Evolutionary conservation across 768 basidiomycete species (phyloP).

Genomic region (Hericium coralloides): DNA sequence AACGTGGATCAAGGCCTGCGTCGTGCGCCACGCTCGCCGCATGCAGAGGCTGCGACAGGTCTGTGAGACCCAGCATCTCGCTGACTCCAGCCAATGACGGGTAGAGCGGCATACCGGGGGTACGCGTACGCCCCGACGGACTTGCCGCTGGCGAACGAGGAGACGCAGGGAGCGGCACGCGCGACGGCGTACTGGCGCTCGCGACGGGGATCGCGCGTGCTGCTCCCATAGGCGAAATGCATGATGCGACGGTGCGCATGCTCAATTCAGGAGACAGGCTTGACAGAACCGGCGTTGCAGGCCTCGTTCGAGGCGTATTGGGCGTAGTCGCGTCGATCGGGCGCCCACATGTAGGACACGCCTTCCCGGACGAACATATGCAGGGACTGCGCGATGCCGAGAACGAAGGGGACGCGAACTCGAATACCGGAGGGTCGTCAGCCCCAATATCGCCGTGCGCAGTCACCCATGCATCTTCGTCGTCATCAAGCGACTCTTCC

Average conservation of each 20-base stretch:
- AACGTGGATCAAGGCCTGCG: constrained; percentile 6
- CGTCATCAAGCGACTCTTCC: not conserved
- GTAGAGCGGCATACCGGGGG: not conserved
- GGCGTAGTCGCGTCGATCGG: not conserved
- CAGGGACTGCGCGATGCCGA: too few relatives aligned
- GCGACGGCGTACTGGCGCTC: not conserved
- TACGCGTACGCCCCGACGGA: not conserved
- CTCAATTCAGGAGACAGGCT: not conserved
- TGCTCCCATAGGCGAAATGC: not conserved
- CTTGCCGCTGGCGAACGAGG: not conserved
- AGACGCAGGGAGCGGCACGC: not conserved
- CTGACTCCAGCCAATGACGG: not conserved
- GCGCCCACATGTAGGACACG: not conserved
- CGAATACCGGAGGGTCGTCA: too few relatives aligned
- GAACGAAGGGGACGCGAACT: too few relatives aligned
- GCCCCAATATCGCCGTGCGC: too few relatives aligned
- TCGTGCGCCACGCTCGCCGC: not conserved
- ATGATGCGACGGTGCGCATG: not conserved
- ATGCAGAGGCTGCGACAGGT: constrained; percentile 7
- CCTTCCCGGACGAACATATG: not conserved
- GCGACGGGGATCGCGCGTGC: not conserved
- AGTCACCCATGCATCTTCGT: not conserved
- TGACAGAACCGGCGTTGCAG: not conserved
- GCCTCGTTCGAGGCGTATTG: not conserved
- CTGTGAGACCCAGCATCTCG: constrained; percentile 1